Percentiles rank a stretch among this genome's conserved stretches.
phyloP scores from a whole-genome alignment of 2,329 filamentous ascomycete species.

The Colletotrichum acutatum region DNA sequence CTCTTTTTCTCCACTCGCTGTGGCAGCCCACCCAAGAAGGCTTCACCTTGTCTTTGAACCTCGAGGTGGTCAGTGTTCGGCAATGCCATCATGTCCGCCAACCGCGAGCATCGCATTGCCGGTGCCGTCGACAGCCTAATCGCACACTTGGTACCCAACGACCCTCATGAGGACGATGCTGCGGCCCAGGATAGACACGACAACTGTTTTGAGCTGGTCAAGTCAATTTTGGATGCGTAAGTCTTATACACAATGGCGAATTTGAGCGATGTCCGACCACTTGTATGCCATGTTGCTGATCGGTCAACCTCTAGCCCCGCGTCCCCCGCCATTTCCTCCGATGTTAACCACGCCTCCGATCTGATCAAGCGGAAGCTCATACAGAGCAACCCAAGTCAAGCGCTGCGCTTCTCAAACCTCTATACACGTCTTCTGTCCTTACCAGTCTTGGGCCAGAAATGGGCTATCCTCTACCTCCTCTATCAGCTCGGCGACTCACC shows the following conservation, averaged over 20 bases:
- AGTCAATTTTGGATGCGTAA: constrained; percentile 63
- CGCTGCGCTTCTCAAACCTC: constrained; percentile 87
- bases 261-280: not conserved
- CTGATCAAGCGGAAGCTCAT: constrained; percentile 91
- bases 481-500: constrained; percentile 82
- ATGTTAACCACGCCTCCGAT: constrained; percentile 92
- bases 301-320: constrained; percentile 50
- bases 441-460: constrained; percentile 94
- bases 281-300: constrained; percentile 1
- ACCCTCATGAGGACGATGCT: constrained; percentile 74
- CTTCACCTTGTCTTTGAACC: not conserved
- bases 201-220: constrained; percentile 64
- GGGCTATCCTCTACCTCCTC: constrained; percentile 93
- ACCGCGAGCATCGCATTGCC: constrained; percentile 72
- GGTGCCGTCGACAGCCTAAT: constrained; percentile 84
- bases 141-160: constrained; percentile 75
- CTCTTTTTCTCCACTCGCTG: not conserved
- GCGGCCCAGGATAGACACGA: constrained; percentile 76
- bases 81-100: constrained; percentile 40
- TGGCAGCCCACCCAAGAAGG: not conserved
- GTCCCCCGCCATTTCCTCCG: constrained; percentile 69
- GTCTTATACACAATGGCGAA: constrained; percentile 14
- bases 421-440: constrained; percentile 91
- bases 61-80: constrained; percentile 6
- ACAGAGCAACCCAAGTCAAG: constrained; percentile 80